Evolutionary conservation across 2,329 filamentous ascomycete species (phyloP).

Genomic region (Emergomyces africanus): DNA sequence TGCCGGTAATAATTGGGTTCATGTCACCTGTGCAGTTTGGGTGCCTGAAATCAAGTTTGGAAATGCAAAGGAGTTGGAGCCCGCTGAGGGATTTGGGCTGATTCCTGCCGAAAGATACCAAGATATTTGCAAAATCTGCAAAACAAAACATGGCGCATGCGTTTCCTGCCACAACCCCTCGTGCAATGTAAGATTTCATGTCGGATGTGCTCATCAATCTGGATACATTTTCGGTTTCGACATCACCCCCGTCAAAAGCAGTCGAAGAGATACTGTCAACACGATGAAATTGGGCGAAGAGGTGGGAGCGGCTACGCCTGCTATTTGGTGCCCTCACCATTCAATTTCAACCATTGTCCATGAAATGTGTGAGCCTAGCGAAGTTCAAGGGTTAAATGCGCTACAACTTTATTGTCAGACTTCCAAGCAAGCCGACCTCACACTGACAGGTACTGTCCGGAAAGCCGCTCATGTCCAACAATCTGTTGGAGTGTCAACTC

Average conservation of each 20-base stretch:
- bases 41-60: constrained; percentile 89
- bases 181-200: constrained; percentile 53
- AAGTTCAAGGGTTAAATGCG: constrained; percentile 60
- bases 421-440: constrained; percentile 89
- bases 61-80: constrained; percentile 65
- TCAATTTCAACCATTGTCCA: constrained; percentile 61
- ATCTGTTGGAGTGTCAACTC: constrained; percentile 22
- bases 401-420: constrained; percentile 77
- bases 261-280: constrained; percentile 65
- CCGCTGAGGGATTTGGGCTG: constrained; percentile 79
- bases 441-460: constrained; percentile 79
- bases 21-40: constrained; percentile 86
- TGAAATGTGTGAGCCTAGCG: constrained; percentile 62
- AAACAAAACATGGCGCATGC: constrained; percentile 61
- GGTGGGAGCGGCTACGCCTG: constrained; percentile 69
- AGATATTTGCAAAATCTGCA: constrained; percentile 74
- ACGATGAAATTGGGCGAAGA: constrained; percentile 73
- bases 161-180: constrained; percentile 57
- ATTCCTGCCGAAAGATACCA: constrained; percentile 63
- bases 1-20: constrained; percentile 95
- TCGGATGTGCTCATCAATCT: constrained; percentile 77
- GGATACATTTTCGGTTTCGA: constrained; percentile 83
- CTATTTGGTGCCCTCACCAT: constrained; percentile 87
- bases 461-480: constrained; percentile 62
- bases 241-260: constrained; percentile 77